Evolutionary conservation across 352 stramenopile genomes (phyloP).

Genomic region (Pythium insidiosum): DNA sequence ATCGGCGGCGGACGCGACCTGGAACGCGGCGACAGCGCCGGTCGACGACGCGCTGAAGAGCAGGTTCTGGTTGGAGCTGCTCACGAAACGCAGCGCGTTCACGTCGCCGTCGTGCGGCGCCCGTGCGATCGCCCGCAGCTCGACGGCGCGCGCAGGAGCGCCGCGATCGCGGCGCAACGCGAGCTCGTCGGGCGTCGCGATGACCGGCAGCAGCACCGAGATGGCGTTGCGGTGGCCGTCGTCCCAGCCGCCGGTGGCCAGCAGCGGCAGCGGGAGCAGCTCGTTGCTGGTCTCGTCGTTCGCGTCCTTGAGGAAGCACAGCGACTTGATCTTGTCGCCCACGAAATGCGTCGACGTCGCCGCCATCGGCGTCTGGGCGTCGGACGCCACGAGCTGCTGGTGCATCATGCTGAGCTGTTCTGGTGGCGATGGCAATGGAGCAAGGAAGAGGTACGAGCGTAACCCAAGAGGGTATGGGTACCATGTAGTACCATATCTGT

Average conservation of each 20-base stretch:
- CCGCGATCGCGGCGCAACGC: slow-evolving; percentile 37
- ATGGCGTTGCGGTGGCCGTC: slow-evolving; percentile 42
- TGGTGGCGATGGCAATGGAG: no score
- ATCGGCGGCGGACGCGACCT: no score
- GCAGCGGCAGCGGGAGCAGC: slow-evolving; percentile 34
- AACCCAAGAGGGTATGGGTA: no score
- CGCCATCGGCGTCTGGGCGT: background rate
- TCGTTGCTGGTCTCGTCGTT: background rate
- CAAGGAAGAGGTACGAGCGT: no score
- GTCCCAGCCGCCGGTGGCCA: slow-evolving; percentile 53
- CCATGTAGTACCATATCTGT: no score
- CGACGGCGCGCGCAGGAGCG: slow-evolving; percentile 1
- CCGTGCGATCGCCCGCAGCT: slow-evolving; percentile 31
- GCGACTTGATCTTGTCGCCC: slow-evolving; percentile 43
- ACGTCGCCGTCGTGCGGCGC: slow-evolving; percentile 46
- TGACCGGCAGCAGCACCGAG: slow-evolving; percentile 38
- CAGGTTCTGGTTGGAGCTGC: slow-evolving; percentile 30
- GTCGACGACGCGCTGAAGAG: slow-evolving; percentile 53
- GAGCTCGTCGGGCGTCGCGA: slow-evolving; percentile 31
- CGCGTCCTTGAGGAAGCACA: slow-evolving; percentile 52
- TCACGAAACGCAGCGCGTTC: slow-evolving; percentile 51
- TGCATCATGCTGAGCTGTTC: no score
- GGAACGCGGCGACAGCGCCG: slow-evolving; percentile 36
- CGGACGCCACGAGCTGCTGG: no score
- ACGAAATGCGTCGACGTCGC: slow-evolving; percentile 53